A percentile compares a stretch with the other conserved stretches of the same genome.
These are phyloP conservation scores for Dipteronia sinensis DNA, from an alignment of 345 rosid genomes.

Conservation along the genomic window DNA sequence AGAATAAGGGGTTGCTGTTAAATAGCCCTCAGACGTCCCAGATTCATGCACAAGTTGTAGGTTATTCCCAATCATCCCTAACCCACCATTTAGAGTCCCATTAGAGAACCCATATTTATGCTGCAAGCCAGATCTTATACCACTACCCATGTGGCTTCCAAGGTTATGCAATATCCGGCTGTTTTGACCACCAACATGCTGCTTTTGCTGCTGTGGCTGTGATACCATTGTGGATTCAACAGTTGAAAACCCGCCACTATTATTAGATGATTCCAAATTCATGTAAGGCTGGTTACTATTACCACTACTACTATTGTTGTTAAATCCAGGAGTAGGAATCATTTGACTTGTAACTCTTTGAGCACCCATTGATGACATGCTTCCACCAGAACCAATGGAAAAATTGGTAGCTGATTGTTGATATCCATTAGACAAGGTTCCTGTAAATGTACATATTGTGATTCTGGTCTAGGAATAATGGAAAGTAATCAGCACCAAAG, in stretches of 20 bases:
- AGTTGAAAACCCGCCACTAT: constrained; percentile 61
- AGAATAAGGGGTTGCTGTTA: constrained; percentile 46
- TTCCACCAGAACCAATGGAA: constrained; percentile 74
- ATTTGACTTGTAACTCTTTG: constrained; percentile 75
- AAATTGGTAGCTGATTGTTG: constrained; percentile 65
- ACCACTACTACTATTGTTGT: constrained; percentile 37
- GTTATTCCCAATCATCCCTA: constrained; percentile 62
- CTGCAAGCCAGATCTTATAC: constrained; percentile 66
- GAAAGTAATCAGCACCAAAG: constrained; percentile 12
- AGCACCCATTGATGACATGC: constrained; percentile 59
- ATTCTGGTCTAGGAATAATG: constrained; percentile 16
- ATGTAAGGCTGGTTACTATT: constrained; percentile 55
- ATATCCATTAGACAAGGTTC: constrained; percentile 64
- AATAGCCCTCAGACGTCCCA: constrained; percentile 56
- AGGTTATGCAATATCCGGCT: constrained; percentile 67
- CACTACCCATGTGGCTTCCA: constrained; percentile 72
- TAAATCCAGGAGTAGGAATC: constrained; percentile 97
- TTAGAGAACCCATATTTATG: constrained; percentile 69
- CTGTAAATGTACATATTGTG: constrained; percentile 41
- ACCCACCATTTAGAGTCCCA: constrained; percentile 60
- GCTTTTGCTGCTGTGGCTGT: constrained; percentile 72
- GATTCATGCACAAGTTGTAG: constrained; percentile 56
- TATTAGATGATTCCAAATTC: constrained; percentile 67
- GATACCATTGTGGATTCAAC: constrained; percentile 63
- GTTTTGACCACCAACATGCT: constrained; percentile 58